Base-by-base conservation (phyloP, 2,329 filamentous ascomycete genomes). In the Madurella mycetomatis region DNA sequence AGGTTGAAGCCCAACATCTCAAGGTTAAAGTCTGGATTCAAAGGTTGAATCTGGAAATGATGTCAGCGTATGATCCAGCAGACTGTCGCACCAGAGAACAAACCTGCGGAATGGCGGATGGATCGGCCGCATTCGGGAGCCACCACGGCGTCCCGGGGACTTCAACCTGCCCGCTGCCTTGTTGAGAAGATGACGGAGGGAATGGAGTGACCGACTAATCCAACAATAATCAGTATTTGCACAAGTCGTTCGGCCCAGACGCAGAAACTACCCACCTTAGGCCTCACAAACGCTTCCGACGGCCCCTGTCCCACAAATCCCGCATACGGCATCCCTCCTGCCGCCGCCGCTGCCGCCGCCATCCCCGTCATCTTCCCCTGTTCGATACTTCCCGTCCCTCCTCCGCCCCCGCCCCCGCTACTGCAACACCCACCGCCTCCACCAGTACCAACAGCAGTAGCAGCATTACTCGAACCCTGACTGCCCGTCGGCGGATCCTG, bases 21-120 rank as follows among this genome's bases (percentile, higher is more conserved):
- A 47, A 81, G 72, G 60, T 74, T 80, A 55, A 79, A 77, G 53
- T 81, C 79, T 31, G 78, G 73, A 58, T 79, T 80, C 45, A 77
- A 74, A 0, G 66, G 64, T 40, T 67, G 64, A 37, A 68, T 60
- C 60, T 71, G 67, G 45, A 50, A 13, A 16, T 32, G 17, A 25
- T 7, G 25, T 25, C 25, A 25, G 25, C 25, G 25, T 25, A 11
- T 12, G 13, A 37, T 9, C 25, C n/a, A 44, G 11, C 12, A 9
- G 4, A 18, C 7, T 2, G 17, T 5, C 4, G 51, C 68, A 65
- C 11, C 34, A 9, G 13, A 15, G 11, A 68, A 70, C 73, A 32
- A 66, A 67, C 51, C 66, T 71, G 64, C 43, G 73, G 69, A 47
- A 73, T 64, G 25, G 68, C 65, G 40, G 66, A 68, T 13, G 70